Evolutionary conservation across 208 protist genomes (phyloP).

Genomic region (Trypanosoma rangeli): DNA sequence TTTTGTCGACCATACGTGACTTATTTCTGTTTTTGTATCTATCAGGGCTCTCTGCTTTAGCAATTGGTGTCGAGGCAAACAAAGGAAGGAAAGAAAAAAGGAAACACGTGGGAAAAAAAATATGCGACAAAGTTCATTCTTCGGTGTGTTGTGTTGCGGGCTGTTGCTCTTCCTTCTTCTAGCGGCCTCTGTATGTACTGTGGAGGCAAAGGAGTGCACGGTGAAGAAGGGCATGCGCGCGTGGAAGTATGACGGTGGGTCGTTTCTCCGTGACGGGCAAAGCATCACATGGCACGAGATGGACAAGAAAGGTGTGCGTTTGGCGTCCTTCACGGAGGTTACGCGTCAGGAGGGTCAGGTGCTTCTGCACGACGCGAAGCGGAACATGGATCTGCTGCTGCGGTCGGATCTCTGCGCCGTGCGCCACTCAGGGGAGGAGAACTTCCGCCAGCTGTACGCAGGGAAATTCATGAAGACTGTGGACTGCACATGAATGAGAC

Average conservation of each 20-base stretch:
- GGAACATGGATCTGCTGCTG: slow-evolving; percentile 58
- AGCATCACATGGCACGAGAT: slow-evolving; percentile 54
- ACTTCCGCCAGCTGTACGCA: slow-evolving; percentile 67
- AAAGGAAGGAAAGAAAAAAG: background rate
- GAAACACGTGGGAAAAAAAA: background rate
- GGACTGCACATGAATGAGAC: slow-evolving; percentile 57
- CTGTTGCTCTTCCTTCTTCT: slow-evolving; percentile 18
- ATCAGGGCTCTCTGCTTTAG: too few species aligned
- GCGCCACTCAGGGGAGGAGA: slow-evolving; percentile 36
- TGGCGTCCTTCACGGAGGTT: slow-evolving; percentile 47
- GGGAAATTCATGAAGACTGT: slow-evolving; percentile 59
- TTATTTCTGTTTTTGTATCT: too few species aligned
- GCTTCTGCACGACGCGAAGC: slow-evolving; percentile 40
- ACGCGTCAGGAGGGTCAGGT: slow-evolving; percentile 35
- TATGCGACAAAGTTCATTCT: background rate
- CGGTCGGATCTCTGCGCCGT: slow-evolving; percentile 56
- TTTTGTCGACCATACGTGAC: background rate
- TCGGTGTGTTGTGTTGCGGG: background rate
- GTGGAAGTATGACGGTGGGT: slow-evolving; percentile 71
- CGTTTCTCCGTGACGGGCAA: slow-evolving; percentile 39
- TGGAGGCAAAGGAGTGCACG: slow-evolving; percentile 49
- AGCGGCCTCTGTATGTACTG: background rate
- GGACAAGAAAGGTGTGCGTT: slow-evolving; percentile 28
- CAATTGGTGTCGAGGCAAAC: too few species aligned
- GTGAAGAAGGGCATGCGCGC: slow-evolving; percentile 32